These are phyloP conservation scores for Calonectria pseudoturangicola DNA, from an alignment of 2,329 filamentous ascomycete species.

Conservation along the genomic window DNA sequence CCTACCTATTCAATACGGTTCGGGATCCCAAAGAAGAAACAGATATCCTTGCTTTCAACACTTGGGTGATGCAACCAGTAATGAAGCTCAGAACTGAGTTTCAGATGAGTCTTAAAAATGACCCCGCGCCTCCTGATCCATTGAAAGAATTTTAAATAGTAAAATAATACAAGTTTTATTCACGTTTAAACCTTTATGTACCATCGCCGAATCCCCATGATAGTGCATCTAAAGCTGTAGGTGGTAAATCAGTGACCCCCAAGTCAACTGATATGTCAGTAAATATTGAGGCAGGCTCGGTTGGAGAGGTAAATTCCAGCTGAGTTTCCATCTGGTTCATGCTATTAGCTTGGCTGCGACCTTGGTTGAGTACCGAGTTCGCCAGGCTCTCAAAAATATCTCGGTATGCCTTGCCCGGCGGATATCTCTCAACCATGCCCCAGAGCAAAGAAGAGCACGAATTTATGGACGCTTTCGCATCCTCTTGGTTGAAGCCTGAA, in stretches of 20 bases:
- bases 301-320: not conserved
- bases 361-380: slow-evolving; percentile 15
- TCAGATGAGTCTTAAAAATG: slow-evolving; percentile 53
- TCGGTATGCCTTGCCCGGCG: slow-evolving; percentile 49
- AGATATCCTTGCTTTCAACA: slow-evolving; percentile 56
- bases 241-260: slow-evolving; percentile 18
- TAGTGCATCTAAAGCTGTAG: slow-evolving; percentile 34
- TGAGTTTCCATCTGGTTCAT: not conserved
- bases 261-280: slow-evolving; percentile 30
- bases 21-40: slow-evolving; percentile 60
- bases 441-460: slow-evolving; percentile 52
- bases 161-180: not conserved
- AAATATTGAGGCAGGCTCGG: slow-evolving; percentile 31
- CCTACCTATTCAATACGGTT: slow-evolving; percentile 58
- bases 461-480: slow-evolving; percentile 39
- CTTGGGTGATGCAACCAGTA: slow-evolving; percentile 59
- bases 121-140: slow-evolving; percentile 58
- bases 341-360: not conserved
- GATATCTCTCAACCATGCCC: slow-evolving; percentile 56
- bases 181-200: slow-evolving; percentile 23
- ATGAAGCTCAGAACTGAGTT: slow-evolving; percentile 53
- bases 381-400: slow-evolving; percentile 52
- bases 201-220: slow-evolving; percentile 41
- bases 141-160: slow-evolving; percentile 50
- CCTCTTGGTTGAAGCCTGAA: slow-evolving; percentile 7